Percentiles rank a stretch among this genome's conserved stretches.
These are phyloP conservation scores for Penicillium dipodomyicola DNA, from an alignment of 495 filamentous ascomycete genomes.

Conservation along the genomic window DNA sequence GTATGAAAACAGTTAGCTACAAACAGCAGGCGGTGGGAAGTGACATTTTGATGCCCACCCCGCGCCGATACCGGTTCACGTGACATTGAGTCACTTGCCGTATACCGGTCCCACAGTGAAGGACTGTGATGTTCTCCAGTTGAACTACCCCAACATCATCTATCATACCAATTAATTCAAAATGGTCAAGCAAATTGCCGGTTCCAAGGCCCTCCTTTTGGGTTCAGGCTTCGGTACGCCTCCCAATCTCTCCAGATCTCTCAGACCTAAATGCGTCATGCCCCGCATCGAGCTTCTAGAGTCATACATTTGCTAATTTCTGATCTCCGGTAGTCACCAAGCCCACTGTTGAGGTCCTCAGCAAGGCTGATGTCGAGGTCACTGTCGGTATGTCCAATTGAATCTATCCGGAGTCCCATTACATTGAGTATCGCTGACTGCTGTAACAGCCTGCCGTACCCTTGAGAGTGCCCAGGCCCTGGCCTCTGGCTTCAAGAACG, in stretches of 20 bases:
- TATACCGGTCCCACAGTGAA: slow-evolving; percentile 9
- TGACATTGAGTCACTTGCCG: slow-evolving; percentile 26
- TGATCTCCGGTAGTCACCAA: slow-evolving; percentile 53
- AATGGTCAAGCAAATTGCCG: slow-evolving; percentile 41
- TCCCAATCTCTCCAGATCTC: background rate
- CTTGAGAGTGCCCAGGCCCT: slow-evolving; percentile 74
- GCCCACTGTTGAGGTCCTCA: slow-evolving; percentile 76
- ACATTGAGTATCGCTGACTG: background rate
- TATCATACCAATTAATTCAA: slow-evolving; percentile 25
- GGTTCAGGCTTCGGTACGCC: slow-evolving; percentile 68
- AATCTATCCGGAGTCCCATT: background rate
- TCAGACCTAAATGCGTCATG: slow-evolving; percentile 5
- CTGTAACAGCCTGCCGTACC: slow-evolving; percentile 73
- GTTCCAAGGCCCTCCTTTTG: slow-evolving; percentile 65
- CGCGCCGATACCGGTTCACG: slow-evolving; percentile 31
- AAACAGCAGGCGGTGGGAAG: background rate
- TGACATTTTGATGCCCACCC: slow-evolving; percentile 1
- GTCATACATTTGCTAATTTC: slow-evolving; percentile 15
- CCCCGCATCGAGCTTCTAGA: slow-evolving; percentile 30
- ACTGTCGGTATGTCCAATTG: slow-evolving; percentile 66
- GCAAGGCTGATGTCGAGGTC: slow-evolving; percentile 71
- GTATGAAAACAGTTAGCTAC: background rate
- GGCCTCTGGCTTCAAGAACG: slow-evolving; percentile 64
- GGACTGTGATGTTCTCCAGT: slow-evolving; percentile 5
- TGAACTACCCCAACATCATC: slow-evolving; percentile 12